A percentile compares a stretch with the other conserved stretches of the same genome.
Conservation (phyloP, 352 stramenopile genomes). For the Ophiocytium majus region DNA sequence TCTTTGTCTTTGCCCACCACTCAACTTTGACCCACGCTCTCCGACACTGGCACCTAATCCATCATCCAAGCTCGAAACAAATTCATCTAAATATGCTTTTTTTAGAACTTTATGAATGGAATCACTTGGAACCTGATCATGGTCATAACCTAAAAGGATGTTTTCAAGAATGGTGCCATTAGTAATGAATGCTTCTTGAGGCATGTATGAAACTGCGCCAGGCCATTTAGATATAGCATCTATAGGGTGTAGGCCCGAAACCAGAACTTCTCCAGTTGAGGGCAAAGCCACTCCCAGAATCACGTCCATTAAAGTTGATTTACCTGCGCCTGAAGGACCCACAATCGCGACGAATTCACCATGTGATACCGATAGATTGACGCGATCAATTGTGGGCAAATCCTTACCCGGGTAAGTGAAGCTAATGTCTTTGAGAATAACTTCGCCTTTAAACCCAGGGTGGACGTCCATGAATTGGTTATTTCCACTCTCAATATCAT, state of each 20-base stretch:
- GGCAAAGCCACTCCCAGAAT: not conserved
- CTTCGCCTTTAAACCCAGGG: not conserved
- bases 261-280: not conserved
- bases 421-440: not conserved
- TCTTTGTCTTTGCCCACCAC: constrained; percentile 55
- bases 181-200: not conserved
- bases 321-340: not conserved
- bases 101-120: not conserved
- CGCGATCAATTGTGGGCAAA: not conserved
- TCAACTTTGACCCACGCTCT: constrained; percentile 45
- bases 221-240: not conserved
- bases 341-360: constrained; percentile 1
- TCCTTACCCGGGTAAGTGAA: not conserved
- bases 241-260: not conserved
- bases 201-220: not conserved
- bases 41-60: not conserved
- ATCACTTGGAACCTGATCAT: not conserved
- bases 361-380: not conserved
- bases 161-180: not conserved
- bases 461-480: not conserved
- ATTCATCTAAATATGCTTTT: not conserved
- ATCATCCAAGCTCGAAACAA: not conserved
- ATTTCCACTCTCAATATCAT: not conserved
- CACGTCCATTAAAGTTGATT: not conserved
- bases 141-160: not conserved